Conservation (phyloP, 2,329 filamentous ascomycete genomes). For the Aspergillus glaucus region DNA sequence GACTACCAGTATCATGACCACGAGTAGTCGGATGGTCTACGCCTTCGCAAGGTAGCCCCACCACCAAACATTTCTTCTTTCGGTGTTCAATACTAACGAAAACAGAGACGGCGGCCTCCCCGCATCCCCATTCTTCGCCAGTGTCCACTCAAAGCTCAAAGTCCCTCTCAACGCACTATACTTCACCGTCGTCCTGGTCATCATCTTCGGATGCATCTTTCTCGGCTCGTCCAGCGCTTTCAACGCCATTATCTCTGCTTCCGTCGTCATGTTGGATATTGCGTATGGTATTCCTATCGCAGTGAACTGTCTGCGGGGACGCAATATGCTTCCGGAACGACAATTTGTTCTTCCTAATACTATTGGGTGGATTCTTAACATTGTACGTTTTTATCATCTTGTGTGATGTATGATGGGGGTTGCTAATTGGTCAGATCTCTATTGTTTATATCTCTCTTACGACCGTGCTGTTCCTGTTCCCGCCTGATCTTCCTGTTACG, state of each 20-base stretch:
- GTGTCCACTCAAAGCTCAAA: conserved; percentile 54
- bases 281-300: conserved; percentile 69
- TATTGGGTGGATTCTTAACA: conserved; percentile 57
- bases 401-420: too few species aligned
- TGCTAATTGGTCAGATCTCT: conserved; percentile 39
- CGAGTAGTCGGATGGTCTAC: conserved; percentile 31
- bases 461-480: conserved; percentile 69
- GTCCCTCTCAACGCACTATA: conserved; percentile 62
- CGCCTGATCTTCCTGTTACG: conserved; percentile 59
- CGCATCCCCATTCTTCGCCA: conserved; percentile 53
- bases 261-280: conserved; percentile 64
- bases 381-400: conserved; percentile 28
- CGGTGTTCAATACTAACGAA: conserved; percentile 2
- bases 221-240: conserved; percentile 62
- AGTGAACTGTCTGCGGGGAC: conserved; percentile 62
- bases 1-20: conserved; percentile 29
- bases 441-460: conserved; percentile 63
- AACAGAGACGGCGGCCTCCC: conserved; percentile 60
- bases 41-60: conserved; percentile 25
- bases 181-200: conserved; percentile 54
- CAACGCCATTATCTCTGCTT: conserved; percentile 64
- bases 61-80: not conserved
- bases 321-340: conserved; percentile 58
- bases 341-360: conserved; percentile 51
- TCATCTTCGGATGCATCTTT: conserved; percentile 65